These are phyloP conservation scores for Fragosphaeria purpurea DNA, from an alignment of 2,329 filamentous ascomycete species.

Conservation along the genomic window DNA sequence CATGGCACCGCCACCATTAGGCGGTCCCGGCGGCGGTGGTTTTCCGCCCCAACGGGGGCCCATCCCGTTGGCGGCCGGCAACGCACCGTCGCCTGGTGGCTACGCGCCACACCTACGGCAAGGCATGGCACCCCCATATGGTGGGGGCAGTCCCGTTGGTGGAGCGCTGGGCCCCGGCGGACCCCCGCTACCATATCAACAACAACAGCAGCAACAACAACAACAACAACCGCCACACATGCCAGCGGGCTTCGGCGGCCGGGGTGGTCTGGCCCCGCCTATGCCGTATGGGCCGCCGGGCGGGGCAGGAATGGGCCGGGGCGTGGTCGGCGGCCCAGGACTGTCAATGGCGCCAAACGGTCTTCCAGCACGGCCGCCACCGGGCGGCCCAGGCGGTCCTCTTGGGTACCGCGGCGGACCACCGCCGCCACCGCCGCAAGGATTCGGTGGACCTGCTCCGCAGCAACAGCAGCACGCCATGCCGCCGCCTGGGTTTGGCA, in stretches of 20 bases:
- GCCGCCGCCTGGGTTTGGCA: conserved; percentile 30
- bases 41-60: not conserved
- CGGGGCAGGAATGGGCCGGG: not conserved
- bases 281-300: not conserved
- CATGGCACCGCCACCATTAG: not conserved
- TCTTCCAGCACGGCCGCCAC: conserved; percentile 39
- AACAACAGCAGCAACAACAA: conserved; percentile 15
- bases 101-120: not conserved
- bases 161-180: too few relatives aligned
- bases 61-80: not conserved
- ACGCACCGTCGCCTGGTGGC: not conserved
- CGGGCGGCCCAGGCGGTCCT: conserved; percentile 33
- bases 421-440: conserved; percentile 22
- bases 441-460: conserved; percentile 26
- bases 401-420: conserved; percentile 28
- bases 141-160: too few relatives aligned
- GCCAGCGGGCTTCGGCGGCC: conserved; percentile 27
- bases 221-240: conserved; percentile 18
- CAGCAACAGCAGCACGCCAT: conserved; percentile 1
- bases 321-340: conserved; percentile 19
- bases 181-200: not conserved
- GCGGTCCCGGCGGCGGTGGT: not conserved
- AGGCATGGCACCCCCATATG: not conserved
- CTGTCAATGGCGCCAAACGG: conserved; percentile 41
- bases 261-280: conserved; percentile 16